Evolutionary conservation across 2,329 filamentous ascomycete genomes (phyloP), one percentile per base, ranked within the genome.

Genomic region (Penicillium nordicum): DNA sequence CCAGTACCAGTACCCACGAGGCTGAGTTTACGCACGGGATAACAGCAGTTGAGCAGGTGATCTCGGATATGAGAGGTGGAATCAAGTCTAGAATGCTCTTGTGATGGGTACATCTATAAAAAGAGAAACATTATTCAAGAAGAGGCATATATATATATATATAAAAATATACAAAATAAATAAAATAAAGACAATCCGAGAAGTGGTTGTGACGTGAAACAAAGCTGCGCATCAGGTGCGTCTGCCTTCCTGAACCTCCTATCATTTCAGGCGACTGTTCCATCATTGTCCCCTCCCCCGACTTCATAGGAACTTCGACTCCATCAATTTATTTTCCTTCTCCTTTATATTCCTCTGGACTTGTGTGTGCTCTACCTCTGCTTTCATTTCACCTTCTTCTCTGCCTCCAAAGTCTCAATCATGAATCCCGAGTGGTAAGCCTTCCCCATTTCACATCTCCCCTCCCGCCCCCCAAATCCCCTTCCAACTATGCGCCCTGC

Each of bases 341-440:
- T 7, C 11, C 12, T 1, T 59, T 60, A 57, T 64, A 62, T 53
- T 61, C 53, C 40, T 46, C 52, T 53, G 52, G 53, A 51, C 27
- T 46, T 44, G 45, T 53, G 46, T 54, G 44, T 37, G 16, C 36
- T 53, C n/a, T 45, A 45, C 45, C 32, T 29, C 27, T 32, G 12
- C 27, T 30, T 38, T 47, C 18, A 50, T 57, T 57, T 50, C 57
- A 49, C 41, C 49, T 48, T 47, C 46, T 61, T 64, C 8, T 34
- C 34, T 25, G 7, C 21, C 25, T n/a, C 36, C 21, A 38, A 25
- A 32, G 12, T 38, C 34, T 30, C 76, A 77, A 18, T 67, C 67
- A 79, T 79, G 77, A 79, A 79, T 69, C 77, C 77, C 62, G 77
- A 79, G 77, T 79, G 69, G 77, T 79, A 72, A 70, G 77, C 72